Evolutionary conservation across 2,329 filamentous ascomycete species (phyloP).

Genomic region (Sporothrix pallida): DNA sequence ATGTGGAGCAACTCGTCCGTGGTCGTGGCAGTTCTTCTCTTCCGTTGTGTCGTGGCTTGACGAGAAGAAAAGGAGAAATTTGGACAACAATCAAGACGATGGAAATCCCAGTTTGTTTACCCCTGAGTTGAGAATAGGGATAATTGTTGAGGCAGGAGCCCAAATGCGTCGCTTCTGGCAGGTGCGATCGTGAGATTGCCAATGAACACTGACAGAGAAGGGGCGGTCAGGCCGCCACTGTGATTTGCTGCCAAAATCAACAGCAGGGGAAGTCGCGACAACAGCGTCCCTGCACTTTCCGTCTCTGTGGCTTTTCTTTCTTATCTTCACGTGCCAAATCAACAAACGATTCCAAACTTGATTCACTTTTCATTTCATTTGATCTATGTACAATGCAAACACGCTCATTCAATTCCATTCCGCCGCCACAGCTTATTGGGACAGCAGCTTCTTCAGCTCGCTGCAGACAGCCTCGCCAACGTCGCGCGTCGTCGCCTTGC

Average conservation of each 20-base stretch:
- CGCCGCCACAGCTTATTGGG: not conserved
- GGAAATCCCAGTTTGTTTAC: not conserved
- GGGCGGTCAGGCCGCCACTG: not conserved
- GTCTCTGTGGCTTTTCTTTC: no score
- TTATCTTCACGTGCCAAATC: no score
- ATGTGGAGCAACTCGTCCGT: not conserved
- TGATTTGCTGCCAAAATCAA: not conserved
- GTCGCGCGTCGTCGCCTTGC: constrained; percentile 37
- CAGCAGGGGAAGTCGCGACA: not conserved
- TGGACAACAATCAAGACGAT: not conserved
- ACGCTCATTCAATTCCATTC: not conserved
- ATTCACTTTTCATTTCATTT: not conserved
- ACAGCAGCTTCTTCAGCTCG: constrained; percentile 31
- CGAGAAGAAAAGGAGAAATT: not conserved
- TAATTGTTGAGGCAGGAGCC: not conserved
- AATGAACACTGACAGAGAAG: not conserved
- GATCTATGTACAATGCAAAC: constrained; percentile 1
- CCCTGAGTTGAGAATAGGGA: not conserved
- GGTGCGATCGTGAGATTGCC: not conserved
- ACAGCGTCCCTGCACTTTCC: not conserved
- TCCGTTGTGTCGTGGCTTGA: not conserved
- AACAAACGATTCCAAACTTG: no score
- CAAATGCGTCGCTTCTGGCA: no score
- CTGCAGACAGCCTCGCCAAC: constrained; percentile 38
- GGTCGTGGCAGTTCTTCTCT: not conserved